Evolutionary conservation across 768 basidiomycete species (phyloP).

Genomic region (Leccinum truebloodii): DNA sequence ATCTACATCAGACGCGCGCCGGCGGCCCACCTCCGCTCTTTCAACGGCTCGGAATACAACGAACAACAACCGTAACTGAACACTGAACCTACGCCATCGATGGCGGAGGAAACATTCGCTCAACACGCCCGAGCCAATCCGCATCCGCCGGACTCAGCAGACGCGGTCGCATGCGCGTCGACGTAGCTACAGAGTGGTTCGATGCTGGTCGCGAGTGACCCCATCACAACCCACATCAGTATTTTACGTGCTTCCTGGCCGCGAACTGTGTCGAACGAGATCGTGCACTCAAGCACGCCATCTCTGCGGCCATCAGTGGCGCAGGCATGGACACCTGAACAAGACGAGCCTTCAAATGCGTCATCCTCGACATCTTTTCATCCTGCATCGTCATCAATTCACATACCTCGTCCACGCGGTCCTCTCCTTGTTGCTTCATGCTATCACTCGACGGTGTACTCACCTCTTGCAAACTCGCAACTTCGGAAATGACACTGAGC

Average conservation of each 20-base stretch:
- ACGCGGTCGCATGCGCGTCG: conserved; percentile 26
- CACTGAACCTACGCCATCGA: too few species aligned
- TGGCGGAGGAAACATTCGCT: too few species aligned
- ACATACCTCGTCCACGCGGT: conserved; percentile 37
- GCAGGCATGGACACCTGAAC: conserved; percentile 38
- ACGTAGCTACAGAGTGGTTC: conserved; percentile 31
- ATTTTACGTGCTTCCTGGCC: neutral
- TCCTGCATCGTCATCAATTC: neutral
- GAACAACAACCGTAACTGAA: too few species aligned
- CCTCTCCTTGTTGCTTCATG: conserved; percentile 40
- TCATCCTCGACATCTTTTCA: conserved; percentile 13
- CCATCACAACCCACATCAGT: conserved; percentile 12
- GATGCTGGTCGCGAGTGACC: conserved; percentile 43
- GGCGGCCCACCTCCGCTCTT: too few species aligned
- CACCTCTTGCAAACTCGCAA: conserved; percentile 40
- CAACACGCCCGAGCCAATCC: conserved; percentile 11
- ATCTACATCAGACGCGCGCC: conserved; percentile 37
- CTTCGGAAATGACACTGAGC: conserved; percentile 57
- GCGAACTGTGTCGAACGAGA: too few species aligned
- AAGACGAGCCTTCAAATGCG: conserved; percentile 28
- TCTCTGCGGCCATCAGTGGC: conserved; percentile 15
- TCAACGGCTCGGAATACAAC: too few species aligned
- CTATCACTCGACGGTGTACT: conserved; percentile 20
- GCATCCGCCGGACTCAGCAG: conserved; percentile 44
- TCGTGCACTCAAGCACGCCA: too few species aligned